Percentiles rank a stretch among this genome's conserved stretches.
Conservation (phyloP, 148 eudicot genomes). For the Suaeda aralocaspica region DNA sequence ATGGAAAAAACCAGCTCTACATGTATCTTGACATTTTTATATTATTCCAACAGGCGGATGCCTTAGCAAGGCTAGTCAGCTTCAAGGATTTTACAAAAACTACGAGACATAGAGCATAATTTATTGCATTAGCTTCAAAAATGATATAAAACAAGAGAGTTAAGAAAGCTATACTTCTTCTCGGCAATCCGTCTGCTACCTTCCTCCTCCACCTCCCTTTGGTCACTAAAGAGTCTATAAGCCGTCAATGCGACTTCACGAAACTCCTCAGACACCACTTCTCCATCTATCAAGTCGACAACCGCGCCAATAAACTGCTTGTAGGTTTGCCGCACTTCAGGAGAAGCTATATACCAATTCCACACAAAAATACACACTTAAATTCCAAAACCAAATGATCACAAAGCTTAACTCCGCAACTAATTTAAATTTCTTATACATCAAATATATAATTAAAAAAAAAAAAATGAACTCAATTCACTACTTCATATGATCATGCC, state of each 20-base stretch:
- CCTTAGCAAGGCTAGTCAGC: too few species aligned
- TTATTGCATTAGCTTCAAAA: neutral
- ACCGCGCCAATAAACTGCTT: conserved; percentile 71
- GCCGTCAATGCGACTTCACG: conserved; percentile 64
- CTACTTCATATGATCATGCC: too few species aligned
- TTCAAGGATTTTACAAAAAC: too few species aligned
- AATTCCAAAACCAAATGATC: neutral
- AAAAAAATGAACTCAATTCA: too few species aligned
- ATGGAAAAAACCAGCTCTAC: too few species aligned
- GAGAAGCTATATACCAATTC: conserved; percentile 46
- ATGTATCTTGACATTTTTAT: too few species aligned
- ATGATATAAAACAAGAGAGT: neutral
- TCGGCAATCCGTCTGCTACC: conserved; percentile 27
- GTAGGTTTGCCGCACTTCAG: conserved; percentile 76
- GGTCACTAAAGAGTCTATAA: conserved; percentile 47
- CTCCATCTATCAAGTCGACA: conserved; percentile 73
- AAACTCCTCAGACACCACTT: conserved; percentile 68
- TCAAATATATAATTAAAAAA: too few species aligned
- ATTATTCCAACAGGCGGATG: too few species aligned
- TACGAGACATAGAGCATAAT: neutral
- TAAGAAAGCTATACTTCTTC: conserved; percentile 47
- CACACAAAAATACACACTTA: conserved; percentile 12
- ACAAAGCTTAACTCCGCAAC: neutral
- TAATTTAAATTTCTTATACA: too few species aligned
- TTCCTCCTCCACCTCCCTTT: conserved; percentile 38